Conservation (phyloP, 441 rosid species). For the Corymbia calophylla region DNA sequence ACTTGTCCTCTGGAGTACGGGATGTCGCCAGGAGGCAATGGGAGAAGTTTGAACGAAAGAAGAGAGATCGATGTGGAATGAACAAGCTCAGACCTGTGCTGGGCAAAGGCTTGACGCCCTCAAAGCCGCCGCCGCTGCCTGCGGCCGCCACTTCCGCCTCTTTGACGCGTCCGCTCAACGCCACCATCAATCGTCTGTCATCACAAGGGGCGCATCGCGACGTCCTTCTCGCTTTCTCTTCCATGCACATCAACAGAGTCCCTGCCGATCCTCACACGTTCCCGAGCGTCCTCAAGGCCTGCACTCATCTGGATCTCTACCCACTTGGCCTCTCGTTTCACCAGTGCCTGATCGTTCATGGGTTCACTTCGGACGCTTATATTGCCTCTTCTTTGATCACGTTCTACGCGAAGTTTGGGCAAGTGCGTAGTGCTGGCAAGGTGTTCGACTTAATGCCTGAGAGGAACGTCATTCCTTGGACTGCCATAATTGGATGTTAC, state of each 20-base stretch:
- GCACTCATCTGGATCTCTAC: slow-evolving; percentile 31
- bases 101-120: background rate
- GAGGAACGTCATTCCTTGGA: slow-evolving; percentile 39
- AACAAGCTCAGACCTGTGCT: background rate
- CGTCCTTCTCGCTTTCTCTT: slow-evolving; percentile 24
- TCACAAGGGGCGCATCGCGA: slow-evolving; percentile 23
- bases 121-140: background rate
- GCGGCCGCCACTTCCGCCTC: background rate
- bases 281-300: slow-evolving; percentile 51
- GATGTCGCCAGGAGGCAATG: background rate
- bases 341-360: slow-evolving; percentile 29
- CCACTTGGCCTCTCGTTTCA: slow-evolving; percentile 41
- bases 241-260: slow-evolving; percentile 25
- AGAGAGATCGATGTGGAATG: background rate
- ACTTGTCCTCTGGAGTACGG: background rate
- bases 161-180: slow-evolving; percentile 27
- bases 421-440: slow-evolving; percentile 21
- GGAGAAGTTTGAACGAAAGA: background rate
- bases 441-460: slow-evolving; percentile 38
- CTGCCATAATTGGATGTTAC: slow-evolving; percentile 42
- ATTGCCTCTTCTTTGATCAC: slow-evolving; percentile 41
- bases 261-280: slow-evolving; percentile 31
- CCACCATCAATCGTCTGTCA: slow-evolving; percentile 29
- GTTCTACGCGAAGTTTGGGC: slow-evolving; percentile 28
- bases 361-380: slow-evolving; percentile 45